phyloP scores from a whole-genome alignment of 2,329 filamentous ascomycete genomes.

The Pseudocercospora vitis region DNA sequence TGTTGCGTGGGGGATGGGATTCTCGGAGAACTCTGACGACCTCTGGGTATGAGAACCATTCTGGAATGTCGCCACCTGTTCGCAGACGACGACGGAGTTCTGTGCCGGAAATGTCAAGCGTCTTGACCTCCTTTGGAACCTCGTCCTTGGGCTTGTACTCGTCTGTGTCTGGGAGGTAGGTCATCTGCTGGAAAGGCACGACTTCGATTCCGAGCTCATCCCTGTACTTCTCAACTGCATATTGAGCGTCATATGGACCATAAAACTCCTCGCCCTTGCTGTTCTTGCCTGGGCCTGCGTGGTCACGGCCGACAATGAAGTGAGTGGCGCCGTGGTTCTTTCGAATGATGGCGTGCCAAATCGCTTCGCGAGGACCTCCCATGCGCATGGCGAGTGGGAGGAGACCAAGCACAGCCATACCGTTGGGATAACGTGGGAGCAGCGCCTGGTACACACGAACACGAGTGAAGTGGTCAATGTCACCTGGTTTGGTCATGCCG shows the following conservation, averaged over 20 bases:
- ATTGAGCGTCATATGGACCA: constrained; percentile 95
- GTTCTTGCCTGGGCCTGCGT: constrained; percentile 97
- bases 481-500: constrained; percentile 95
- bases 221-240: constrained; percentile 93
- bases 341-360: constrained; percentile 99
- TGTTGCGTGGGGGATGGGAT: constrained; percentile 85
- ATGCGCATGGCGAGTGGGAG: constrained; percentile 97
- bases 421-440: constrained; percentile 94
- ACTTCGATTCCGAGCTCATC: constrained; percentile 98
- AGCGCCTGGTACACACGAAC: constrained; percentile 98
- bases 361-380: constrained; percentile 95
- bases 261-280: constrained; percentile 96
- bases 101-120: constrained; percentile 58
- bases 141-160: constrained; percentile 94
- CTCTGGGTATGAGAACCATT: constrained; percentile 99
- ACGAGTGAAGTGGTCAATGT: constrained; percentile 99
- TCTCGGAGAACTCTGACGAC: constrained; percentile 95
- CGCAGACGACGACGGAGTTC: constrained; percentile 90
- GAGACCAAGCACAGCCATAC: constrained; percentile 95
- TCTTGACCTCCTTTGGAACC: constrained; percentile 79
- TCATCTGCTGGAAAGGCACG: constrained; percentile 99
- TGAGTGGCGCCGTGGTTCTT: constrained; percentile 99
- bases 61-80: constrained; percentile 90
- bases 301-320: constrained; percentile 98
- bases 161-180: constrained; percentile 94